These are phyloP conservation scores for Teunomyces tritomae DNA, from an alignment of 805 yeast genomes.

Conservation along the genomic window DNA sequence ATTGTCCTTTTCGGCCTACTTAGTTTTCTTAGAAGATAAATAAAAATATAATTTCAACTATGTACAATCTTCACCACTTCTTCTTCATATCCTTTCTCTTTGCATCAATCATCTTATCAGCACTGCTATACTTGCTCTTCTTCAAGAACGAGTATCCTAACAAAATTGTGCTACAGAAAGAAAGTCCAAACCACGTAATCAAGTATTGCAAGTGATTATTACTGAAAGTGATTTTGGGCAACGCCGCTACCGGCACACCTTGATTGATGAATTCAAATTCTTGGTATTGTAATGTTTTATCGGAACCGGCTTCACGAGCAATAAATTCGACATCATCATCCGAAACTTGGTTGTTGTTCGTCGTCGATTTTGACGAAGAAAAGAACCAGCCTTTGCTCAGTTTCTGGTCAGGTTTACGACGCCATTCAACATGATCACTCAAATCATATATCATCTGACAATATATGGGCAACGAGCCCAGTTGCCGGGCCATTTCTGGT, in stretches of 20 bases:
- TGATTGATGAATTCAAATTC: slow-evolving; percentile 60
- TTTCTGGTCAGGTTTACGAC: slow-evolving; percentile 9
- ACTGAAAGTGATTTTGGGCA: slow-evolving; percentile 75
- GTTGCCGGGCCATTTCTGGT: slow-evolving; percentile 69
- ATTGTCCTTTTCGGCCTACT: slow-evolving; percentile 38
- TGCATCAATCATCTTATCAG: slow-evolving; percentile 40
- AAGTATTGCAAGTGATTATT: slow-evolving; percentile 91
- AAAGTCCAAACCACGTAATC: slow-evolving; percentile 92
- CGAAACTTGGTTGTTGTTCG: background rate
- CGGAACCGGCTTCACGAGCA: slow-evolving; percentile 19
- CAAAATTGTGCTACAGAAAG: slow-evolving; percentile 68
- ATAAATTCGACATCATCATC: slow-evolving; percentile 15
- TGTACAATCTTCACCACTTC: slow-evolving; percentile 6
- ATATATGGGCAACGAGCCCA: slow-evolving; percentile 70
- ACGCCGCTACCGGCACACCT: slow-evolving; percentile 88
- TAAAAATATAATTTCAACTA: background rate
- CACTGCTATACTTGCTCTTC: slow-evolving; percentile 28
- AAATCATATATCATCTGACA: slow-evolving; percentile 70
- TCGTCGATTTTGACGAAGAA: slow-evolving; percentile 4
- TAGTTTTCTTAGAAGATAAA: slow-evolving; percentile 15
- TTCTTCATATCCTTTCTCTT: slow-evolving; percentile 37
- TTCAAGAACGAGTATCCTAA: slow-evolving; percentile 40
- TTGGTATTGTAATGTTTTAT: slow-evolving; percentile 37
- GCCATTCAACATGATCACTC: slow-evolving; percentile 60
- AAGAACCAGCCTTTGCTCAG: slow-evolving; percentile 10